Evolutionary conservation across 345 rosid species (phyloP), one percentile per base, ranked within the genome.

Genomic region (Aurinia saxatilis): DNA sequence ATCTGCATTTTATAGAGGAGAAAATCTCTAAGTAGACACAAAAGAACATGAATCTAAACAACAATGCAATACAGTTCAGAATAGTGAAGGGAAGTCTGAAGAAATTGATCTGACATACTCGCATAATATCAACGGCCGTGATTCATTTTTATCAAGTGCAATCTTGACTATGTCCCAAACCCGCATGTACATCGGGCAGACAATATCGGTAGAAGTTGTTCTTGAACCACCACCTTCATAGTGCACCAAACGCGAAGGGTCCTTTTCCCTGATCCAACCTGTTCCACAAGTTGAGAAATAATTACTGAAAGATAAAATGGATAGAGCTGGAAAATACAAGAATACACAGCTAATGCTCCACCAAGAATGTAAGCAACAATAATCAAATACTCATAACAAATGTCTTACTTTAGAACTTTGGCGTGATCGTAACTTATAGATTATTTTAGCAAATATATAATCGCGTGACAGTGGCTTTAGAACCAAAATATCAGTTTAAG

Each of bases 181-280:
- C 27, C 97, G 96, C 99, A 93, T 90, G 69, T 93, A 93, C 99
- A 93, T 93, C 10, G 99, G 99, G 71, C 99, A 93, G 19, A 93
- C 78, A 19, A 93, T 78, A 74, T 93, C 99, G 45, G 99, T 93
- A 52, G 97, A 93, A 21, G 74, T 16, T 51, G 97, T 93, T 73
- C 91, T 82, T 53, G 99, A 86, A 44, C 97, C 97, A 63, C 99
- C 99, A 51, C 99, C 99, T 76, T 93, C 99, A 70, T 93, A 93
- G 73, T 93, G 99, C 51, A 93, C 18, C 52, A 87, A 47, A 50
- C 99, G 81, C 10, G 95, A 80, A 29, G 87, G 71, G 66, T 93
- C 99, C 78, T 67, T 93, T 73, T 75, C 97, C 63, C 95, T 81
- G 66, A 90, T 51, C 97, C 97, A 93, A 59, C 99, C 97, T 93